Conservation (phyloP, 345 rosid genomes). For the Heritiera fomes region DNA sequence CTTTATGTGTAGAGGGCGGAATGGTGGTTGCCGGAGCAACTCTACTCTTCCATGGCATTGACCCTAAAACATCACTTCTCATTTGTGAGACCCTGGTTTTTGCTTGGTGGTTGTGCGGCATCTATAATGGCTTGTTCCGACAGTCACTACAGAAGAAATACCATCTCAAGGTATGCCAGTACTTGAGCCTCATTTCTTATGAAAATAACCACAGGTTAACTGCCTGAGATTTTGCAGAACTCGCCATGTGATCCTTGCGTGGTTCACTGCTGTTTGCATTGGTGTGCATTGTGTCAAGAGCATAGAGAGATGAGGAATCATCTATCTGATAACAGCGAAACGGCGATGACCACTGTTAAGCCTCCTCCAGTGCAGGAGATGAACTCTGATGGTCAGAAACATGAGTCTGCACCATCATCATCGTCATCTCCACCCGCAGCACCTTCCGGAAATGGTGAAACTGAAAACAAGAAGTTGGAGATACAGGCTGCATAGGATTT, state of each 20-base stretch:
- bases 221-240: constrained; percentile 41
- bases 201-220: no score
- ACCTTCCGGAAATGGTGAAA: neutral
- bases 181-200: no score
- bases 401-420: neutral
- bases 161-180: constrained; percentile 68
- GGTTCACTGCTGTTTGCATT: constrained; percentile 84
- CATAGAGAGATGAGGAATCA: constrained; percentile 90
- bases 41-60: constrained; percentile 65
- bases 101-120: constrained; percentile 92
- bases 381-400: constrained; percentile 33
- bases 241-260: constrained; percentile 83
- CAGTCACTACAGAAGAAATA: constrained; percentile 80
- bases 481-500: neutral
- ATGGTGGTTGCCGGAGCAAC: constrained; percentile 70
- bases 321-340: constrained; percentile 49
- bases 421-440: neutral
- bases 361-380: constrained; percentile 84
- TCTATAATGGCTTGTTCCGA: constrained; percentile 75
- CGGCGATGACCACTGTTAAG: constrained; percentile 48
- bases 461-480: neutral
- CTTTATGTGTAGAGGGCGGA: constrained; percentile 83
- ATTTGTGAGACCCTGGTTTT: constrained; percentile 74
- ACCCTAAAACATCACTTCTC: constrained; percentile 73
- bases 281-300: constrained; percentile 95